Conservation (phyloP, 345 rosid species). For the Kernera saxatilis region DNA sequence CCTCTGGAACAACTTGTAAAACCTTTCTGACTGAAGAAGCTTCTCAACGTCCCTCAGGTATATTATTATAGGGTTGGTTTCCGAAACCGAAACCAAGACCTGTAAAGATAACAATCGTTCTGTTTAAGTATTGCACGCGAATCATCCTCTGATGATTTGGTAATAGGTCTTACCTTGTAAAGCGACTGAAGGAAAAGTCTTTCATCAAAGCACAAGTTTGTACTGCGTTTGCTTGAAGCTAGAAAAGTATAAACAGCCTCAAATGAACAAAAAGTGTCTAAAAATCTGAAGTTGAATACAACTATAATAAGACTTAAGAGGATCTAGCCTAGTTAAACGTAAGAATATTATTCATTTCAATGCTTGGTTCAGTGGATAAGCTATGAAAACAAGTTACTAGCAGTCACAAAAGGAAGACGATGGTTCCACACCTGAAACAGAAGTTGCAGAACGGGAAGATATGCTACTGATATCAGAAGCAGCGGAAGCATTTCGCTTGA, state of each 20-base stretch:
- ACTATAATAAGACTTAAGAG: neutral
- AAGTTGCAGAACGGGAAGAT: conserved; percentile 38
- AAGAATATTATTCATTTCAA: too few species aligned
- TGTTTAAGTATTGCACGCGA: neutral
- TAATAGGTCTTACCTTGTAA: conserved; percentile 56
- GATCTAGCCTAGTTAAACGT: neutral
- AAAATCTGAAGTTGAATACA: neutral
- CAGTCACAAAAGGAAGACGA: neutral
- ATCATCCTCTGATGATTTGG: neutral
- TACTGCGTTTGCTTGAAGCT: conserved; percentile 50
- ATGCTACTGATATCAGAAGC: conserved; percentile 66
- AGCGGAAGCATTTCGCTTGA: conserved; percentile 64
- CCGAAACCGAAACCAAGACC: conserved; percentile 78
- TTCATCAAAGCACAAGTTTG: conserved; percentile 83
- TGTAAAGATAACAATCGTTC: conserved; percentile 16
- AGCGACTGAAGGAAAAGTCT: conserved; percentile 78
- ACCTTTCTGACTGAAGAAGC: conserved; percentile 72
- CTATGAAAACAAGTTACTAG: neutral
- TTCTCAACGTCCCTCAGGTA: conserved; percentile 86
- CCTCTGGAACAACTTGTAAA: conserved; percentile 58
- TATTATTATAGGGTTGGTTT: conserved; percentile 57
- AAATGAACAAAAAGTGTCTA: neutral
- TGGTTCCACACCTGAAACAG: conserved; percentile 44
- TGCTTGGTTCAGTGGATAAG: too few species aligned
- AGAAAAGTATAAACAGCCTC: conserved; percentile 16